Percentiles rank a stretch among this genome's conserved stretches.
Conservation (phyloP, 2,329 filamentous ascomycete genomes). For the Cladosporium sp. region DNA sequence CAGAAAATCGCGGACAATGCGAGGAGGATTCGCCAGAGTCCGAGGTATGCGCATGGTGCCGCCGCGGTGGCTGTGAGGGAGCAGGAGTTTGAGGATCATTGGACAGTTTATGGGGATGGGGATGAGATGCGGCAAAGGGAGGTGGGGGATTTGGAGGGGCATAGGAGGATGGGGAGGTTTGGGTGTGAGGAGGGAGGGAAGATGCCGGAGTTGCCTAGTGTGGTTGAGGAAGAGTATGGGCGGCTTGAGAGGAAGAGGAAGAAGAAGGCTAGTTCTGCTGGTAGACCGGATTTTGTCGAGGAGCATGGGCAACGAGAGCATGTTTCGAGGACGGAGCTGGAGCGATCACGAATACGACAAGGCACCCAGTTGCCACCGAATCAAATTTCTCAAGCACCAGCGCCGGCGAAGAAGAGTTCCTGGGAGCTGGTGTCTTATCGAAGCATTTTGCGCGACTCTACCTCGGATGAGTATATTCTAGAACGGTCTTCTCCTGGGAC, state of each 20-base stretch:
- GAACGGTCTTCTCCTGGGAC: background rate
- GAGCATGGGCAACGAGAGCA: background rate
- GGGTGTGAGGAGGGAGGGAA: slow-evolving; percentile 6
- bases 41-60: slow-evolving; percentile 23
- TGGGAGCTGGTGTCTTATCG: slow-evolving; percentile 1
- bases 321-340: background rate
- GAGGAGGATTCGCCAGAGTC: slow-evolving; percentile 27
- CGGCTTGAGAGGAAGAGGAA: slow-evolving; percentile 12
- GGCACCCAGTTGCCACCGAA: background rate
- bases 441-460: background rate
- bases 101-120: background rate
- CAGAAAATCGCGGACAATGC: slow-evolving; percentile 35
- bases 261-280: background rate
- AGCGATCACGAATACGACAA: background rate
- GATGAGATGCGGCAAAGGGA: background rate
- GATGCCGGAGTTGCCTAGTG: slow-evolving; percentile 23
- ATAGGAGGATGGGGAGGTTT: background rate
- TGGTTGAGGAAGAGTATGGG: slow-evolving; percentile 25
- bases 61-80: slow-evolving; percentile 15
- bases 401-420: background rate
- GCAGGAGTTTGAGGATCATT: slow-evolving; percentile 8
- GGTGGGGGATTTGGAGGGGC: background rate
- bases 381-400: background rate
- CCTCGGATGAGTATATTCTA: background rate
- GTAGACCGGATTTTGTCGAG: slow-evolving; percentile 1